Evolutionary conservation across 148 eudicot species (phyloP).

Genomic region (Bassia scoparia): DNA sequence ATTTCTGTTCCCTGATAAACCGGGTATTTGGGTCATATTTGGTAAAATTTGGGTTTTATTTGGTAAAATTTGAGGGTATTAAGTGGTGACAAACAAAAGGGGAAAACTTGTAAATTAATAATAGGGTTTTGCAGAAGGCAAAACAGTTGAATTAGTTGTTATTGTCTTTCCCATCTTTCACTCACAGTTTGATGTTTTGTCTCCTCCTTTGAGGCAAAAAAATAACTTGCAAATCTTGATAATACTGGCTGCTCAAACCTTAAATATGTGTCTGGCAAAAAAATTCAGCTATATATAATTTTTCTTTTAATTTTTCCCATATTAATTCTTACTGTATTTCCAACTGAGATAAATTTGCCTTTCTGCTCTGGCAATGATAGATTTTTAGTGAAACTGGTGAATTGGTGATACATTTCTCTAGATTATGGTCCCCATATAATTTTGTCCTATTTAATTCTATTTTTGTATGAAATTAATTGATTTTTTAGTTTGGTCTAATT

Average conservation of each 20-base stretch:
- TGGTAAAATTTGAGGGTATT: too few species aligned
- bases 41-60: constrained; percentile 20
- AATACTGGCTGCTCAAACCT: constrained; percentile 13
- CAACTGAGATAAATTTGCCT: neutral
- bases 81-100: constrained; percentile 6
- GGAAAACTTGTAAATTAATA: neutral
- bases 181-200: constrained; percentile 18
- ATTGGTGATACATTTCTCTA: constrained; percentile 20
- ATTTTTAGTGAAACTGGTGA: constrained; percentile 6
- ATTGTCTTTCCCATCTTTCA: constrained; percentile 23
- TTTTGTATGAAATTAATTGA: neutral
- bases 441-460: constrained; percentile 9
- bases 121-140: neutral
- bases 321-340: neutral
- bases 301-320: neutral
- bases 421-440: constrained; percentile 24
- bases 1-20: neutral
- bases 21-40: constrained; percentile 8
- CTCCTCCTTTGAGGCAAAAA: constrained; percentile 22
- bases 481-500: neutral
- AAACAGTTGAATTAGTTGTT: constrained; percentile 8
- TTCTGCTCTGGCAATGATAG: constrained; percentile 12
- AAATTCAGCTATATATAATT: constrained; percentile 9
- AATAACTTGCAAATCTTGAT: constrained; percentile 4
- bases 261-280: constrained; percentile 21